Evolutionary conservation across 2,329 filamentous ascomycete genomes (phyloP), one percentile per base, ranked within the genome.

Genomic region (Rugonectria rugulosa): DNA sequence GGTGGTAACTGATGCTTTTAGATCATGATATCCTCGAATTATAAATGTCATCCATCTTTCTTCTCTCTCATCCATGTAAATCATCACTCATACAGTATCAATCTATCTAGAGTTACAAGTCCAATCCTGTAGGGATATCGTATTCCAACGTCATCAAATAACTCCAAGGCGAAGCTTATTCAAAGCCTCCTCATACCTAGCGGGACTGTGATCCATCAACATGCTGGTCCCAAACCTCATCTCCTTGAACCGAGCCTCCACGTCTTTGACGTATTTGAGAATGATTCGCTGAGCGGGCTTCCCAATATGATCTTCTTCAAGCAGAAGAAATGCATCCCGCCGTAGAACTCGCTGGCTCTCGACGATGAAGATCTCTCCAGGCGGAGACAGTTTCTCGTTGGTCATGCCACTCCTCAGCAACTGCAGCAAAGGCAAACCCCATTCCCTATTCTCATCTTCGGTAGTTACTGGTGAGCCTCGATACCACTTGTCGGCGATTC

Each of bases 201-300:
- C 88, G 3, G 90, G 90, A 61, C 85, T 91, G 69, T 93, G 90
- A 69, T 93, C 90, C 56, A 85, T 80, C 72, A 93, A 76, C 88
- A 92, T 91, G 41, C 87, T 86, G 20, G 86, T 83, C 5, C 86
- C 88, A 69, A 93, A 92, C 37, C 82, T 78, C 36, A 92, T 76
- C 73, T 92, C 89, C 23, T 83, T 79, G 70, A 92, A 92, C 48
- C 84, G 77, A 19, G 79, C 79, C 68, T 91, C 88, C 24, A 91
- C 89, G 70, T 92, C 86, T 52, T 83, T 77, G 11, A 93, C 81
- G 57, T 91, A 90, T 68, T 85, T 88, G 44, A 92, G 74, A 57
- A 91, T 84, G 34, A 90, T 84, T 46, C 89, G 78, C 37, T 84
- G 86, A 6, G 89, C 89, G 8, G 88, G 88, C 43, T 82, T 77